Conservation (phyloP, 1,139 yeast genomes). For the Saccharomyces hybrid region DNA sequence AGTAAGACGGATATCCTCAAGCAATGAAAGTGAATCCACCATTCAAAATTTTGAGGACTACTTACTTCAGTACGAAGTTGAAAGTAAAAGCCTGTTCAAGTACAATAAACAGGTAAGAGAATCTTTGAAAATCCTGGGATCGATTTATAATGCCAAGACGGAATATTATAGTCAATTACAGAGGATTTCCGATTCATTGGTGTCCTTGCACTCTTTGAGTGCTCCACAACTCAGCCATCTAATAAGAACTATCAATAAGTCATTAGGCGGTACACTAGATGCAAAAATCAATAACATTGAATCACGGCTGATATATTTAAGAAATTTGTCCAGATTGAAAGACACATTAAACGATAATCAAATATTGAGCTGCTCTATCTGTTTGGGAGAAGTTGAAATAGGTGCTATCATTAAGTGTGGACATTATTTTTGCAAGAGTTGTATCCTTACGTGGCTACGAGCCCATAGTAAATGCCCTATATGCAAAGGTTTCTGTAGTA, state of each 20-base stretch:
- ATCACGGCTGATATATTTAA: conserved; percentile 55
- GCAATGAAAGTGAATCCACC: not conserved
- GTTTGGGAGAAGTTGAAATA: conserved; percentile 56
- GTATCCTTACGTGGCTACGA: conserved; percentile 65
- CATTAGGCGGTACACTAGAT: not conserved
- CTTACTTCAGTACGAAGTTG: conserved; percentile 18
- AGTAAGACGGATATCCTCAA: conserved; percentile 15
- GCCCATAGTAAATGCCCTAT: conserved; percentile 60
- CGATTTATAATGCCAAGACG: conserved; percentile 66
- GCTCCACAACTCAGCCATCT: conserved; percentile 14
- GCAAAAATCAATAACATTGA: conserved; percentile 35
- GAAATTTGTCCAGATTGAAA: conserved; percentile 37
- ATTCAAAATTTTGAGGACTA: conserved; percentile 18
- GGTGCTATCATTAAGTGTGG: conserved; percentile 87
- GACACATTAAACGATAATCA: conserved; percentile 21
- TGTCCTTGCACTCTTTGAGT: conserved; percentile 24
- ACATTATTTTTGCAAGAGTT: conserved; percentile 75
- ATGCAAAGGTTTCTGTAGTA: conserved; percentile 53
- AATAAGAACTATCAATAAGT: conserved; percentile 22
- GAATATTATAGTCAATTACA: conserved; percentile 81
- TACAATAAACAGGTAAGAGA: conserved; percentile 37
- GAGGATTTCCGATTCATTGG: conserved; percentile 71
- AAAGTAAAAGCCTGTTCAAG: conserved; percentile 15
- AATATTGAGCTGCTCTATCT: conserved; percentile 56
- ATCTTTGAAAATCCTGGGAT: conserved; percentile 47